Conservation (phyloP, 306 rosid genomes). For the Spatholobus suberectus region DNA sequence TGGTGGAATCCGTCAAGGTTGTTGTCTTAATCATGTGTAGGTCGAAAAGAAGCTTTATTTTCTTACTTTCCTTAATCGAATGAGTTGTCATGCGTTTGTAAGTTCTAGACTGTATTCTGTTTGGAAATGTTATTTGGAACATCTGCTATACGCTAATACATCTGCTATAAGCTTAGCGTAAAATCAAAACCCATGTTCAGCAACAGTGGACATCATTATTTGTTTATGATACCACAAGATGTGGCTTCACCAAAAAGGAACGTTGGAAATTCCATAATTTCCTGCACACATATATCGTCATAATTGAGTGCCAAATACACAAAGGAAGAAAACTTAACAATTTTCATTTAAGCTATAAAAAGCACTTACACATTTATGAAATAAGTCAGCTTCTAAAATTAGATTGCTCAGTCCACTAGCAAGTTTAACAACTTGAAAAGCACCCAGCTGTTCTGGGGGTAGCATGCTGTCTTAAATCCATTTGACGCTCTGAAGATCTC, state of each 20-base stretch:
- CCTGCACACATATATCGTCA: constrained; percentile 61
- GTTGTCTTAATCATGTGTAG: no score
- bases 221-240: constrained; percentile 56
- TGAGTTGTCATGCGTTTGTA: no score
- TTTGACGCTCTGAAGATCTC: constrained; percentile 54
- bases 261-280: constrained; percentile 49
- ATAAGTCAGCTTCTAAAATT: constrained; percentile 68
- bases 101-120: no score
- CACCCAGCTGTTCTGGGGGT: constrained; percentile 53
- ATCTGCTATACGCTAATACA: no score
- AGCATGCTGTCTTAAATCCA: constrained; percentile 58
- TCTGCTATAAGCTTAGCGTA: constrained; percentile 65
- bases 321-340: constrained; percentile 18
- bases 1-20: no score
- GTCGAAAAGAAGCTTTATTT: no score
- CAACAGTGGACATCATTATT: constrained; percentile 65
- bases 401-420: no score
- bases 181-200: constrained; percentile 80
- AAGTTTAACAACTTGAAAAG: no score
- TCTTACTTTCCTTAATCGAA: no score
- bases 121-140: no score
- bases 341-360: constrained; percentile 25
- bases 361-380: constrained; percentile 57
- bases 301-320: constrained; percentile 20
- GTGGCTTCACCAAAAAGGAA: constrained; percentile 57